Evolutionary conservation across 2,329 filamentous ascomycete genomes (phyloP), one percentile per base, ranked within the genome.

Genomic region (Nigrograna mackinnonii): DNA sequence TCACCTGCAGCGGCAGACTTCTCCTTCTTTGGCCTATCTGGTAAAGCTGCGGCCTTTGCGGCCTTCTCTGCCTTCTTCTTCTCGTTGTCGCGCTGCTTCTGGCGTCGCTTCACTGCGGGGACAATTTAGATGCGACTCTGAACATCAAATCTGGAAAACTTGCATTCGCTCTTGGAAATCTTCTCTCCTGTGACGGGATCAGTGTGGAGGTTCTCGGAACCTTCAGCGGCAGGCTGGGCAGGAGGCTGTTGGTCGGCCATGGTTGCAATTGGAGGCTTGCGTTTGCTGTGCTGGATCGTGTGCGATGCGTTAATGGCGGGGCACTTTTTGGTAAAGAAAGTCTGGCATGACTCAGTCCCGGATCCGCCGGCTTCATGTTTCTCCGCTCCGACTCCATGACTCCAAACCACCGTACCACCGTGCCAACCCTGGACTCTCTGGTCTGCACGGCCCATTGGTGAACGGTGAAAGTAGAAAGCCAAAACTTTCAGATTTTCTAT

Each of bases 101-200:
- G 83, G 63, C 92, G 85, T 78, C 89, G 92, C 89, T 99, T 99
- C 70, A 97, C 78, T 75, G 91, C 86, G 13, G 84, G 83, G 84
- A 91, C 75, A 87, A 43, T 33, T 18, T 35, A 22, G 16, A 28
- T 26, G 17, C 6, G 7, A 39, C 30, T 22, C n/a, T 35, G 31
- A 17, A 14, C 70, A 73, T 7, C n/a, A 33, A 11, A 28, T 22
- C 33, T 9, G 24, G 11, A 39, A 31, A 16, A 46, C 60, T 42
- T 43, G 61, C 62, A 55, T 54, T 78, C 75, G 44, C 64, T 71
- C 71, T 77, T 78, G 65, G 71, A 74, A 41, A 85, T 78, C 62
- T 72, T 85, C 76, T 99, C 94, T 62, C 94, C 94, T 12, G 94
- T 97, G 52, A 91, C 89, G 64, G 95, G 89, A 70, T 99, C 94